Conservation (phyloP, 2,329 filamentous ascomycete genomes). For the Penicillium sp. region DNA sequence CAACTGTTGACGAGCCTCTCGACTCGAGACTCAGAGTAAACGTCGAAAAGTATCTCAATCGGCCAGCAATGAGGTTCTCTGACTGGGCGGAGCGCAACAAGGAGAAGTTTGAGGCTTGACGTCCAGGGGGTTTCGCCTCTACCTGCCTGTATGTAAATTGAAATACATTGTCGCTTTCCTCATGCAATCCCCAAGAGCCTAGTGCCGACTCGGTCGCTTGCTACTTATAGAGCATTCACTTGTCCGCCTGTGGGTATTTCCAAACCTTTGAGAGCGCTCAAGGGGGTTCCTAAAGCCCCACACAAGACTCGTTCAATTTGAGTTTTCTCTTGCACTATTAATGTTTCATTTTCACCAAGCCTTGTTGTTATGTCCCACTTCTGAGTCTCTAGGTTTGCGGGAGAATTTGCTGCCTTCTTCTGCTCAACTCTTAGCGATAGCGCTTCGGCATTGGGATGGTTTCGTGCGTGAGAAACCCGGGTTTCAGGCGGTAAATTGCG, state of each 20-base stretch:
- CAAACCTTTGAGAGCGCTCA: neutral
- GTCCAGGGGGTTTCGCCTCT: neutral
- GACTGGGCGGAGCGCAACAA: slow-evolving; percentile 43
- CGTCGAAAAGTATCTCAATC: slow-evolving; percentile 39
- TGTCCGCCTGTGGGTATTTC: neutral
- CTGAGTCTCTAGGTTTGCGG: neutral
- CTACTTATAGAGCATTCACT: neutral
- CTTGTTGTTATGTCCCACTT: neutral
- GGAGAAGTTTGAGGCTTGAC: slow-evolving; percentile 24
- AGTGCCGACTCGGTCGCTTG: neutral
- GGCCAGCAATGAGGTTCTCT: slow-evolving; percentile 34
- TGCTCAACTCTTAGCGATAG: neutral
- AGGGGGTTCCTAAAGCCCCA: neutral
- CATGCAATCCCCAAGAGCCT: neutral
- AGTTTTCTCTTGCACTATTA: neutral
- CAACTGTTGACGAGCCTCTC: neutral
- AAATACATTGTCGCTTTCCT: neutral
- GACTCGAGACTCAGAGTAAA: slow-evolving; percentile 31
- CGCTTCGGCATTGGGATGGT: neutral
- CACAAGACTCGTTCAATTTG: neutral
- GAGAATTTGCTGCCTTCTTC: neutral
- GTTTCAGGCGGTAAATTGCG: neutral
- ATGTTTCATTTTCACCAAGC: neutral
- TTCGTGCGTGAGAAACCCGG: neutral
- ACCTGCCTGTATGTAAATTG: neutral